A percentile compares a stretch with the other conserved stretches of the same genome.
Evolutionary conservation across 2,329 filamentous ascomycete species (phyloP).

Genomic region (Fusarium oxysporum): DNA sequence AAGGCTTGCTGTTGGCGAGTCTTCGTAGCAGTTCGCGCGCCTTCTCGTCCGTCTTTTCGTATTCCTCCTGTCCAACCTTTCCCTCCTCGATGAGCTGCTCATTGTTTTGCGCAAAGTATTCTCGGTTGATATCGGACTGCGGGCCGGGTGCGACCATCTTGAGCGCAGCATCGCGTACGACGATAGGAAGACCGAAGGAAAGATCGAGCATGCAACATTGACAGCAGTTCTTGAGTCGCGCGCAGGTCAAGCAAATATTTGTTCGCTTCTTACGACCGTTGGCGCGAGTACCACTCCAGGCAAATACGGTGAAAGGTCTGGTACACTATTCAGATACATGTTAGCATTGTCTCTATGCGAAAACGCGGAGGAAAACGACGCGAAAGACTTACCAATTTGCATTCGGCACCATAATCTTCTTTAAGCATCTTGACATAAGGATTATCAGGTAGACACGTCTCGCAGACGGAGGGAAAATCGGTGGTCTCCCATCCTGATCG

Average conservation of each 20-base stretch:
- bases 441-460: slow-evolving; percentile 94
- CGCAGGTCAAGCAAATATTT: slow-evolving; percentile 96
- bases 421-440: slow-evolving; percentile 99
- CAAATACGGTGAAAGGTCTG: slow-evolving; percentile 93
- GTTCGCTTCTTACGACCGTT: slow-evolving; percentile 89
- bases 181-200: slow-evolving; percentile 93
- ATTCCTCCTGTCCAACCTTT: slow-evolving; percentile 84
- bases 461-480: slow-evolving; percentile 88
- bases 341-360: slow-evolving; percentile 1
- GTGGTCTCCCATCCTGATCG: slow-evolving; percentile 96
- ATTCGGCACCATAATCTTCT: slow-evolving; percentile 91
- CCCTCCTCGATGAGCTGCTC: slow-evolving; percentile 96
- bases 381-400: slow-evolving; percentile 67
- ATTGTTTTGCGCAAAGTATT: slow-evolving; percentile 98
- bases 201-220: slow-evolving; percentile 99
- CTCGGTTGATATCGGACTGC: slow-evolving; percentile 90
- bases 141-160: slow-evolving; percentile 98
- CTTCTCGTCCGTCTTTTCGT: slow-evolving; percentile 97
- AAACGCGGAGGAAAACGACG: background rate
- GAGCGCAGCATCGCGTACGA: slow-evolving; percentile 92
- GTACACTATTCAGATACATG: slow-evolving; percentile 69
- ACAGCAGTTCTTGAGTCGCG: slow-evolving; percentile 97
- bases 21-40: slow-evolving; percentile 87
- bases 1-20: slow-evolving; percentile 92
- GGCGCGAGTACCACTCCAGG: slow-evolving; percentile 93